Base-by-base conservation (phyloP, 306 rosid genomes). In the Cucurbita argyrosperma region DNA sequence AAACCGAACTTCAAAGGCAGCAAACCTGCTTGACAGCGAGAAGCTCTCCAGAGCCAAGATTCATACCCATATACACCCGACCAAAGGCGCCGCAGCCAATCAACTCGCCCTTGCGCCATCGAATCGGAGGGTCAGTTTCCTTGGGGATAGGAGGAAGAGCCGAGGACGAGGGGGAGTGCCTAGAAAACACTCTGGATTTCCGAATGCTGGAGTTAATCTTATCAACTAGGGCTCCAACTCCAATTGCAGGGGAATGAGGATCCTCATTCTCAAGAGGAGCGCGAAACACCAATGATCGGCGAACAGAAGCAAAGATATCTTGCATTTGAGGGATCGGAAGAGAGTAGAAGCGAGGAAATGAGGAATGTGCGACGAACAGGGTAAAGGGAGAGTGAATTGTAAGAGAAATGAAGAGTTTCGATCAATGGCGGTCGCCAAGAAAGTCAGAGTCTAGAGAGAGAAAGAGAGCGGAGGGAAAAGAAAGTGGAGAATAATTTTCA, bases 61-160 rank as follows among this genome's bases (percentile, higher is more conserved):
- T 95, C 99, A 95, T 95, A 47, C 99, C 99, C 90, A 95, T 94
- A 74, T 95, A 95, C 30, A 95, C 99, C n/a, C 90, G 96, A 4
- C 99, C 99, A 62, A 95, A 95, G 71, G 99, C 97, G 37, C 99
- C 99, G 74, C 96, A 95, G 47, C 99, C 99, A 76, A 95, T 91
- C 88, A 95, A 85, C 82, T 95, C 99, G 37, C 99, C 99, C 74
- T 91, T 95, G 55, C 97, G 92, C 99, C 99, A 95, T 88, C 99
- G 90, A 87, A 95, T 95, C 84, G 87, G 80, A 10, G 81, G 92
- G 4, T 77, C 79, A 11, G 61, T 49, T 10, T 86, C 92, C 78
- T 79, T 86, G 4, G 58, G 83, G 21, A 81, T 18, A 12, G 89
- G 76, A 50, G 79, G 78, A 35, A 43, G 42, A 23, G 67, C 45